Evolutionary conservation across 2,329 filamentous ascomycete genomes (phyloP).

Genomic region (Fusarium humuli): DNA sequence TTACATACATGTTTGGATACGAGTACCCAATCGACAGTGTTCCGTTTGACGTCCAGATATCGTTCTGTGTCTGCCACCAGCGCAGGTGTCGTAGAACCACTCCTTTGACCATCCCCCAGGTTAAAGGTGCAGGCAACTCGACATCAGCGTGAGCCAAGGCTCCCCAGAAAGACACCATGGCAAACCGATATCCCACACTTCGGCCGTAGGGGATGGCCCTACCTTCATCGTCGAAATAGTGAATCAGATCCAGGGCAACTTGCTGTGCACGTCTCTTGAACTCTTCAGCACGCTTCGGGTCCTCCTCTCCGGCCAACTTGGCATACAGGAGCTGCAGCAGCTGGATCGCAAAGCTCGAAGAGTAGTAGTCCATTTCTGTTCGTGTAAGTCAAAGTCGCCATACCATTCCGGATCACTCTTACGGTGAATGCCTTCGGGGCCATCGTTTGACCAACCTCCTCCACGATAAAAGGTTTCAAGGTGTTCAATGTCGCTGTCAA

Average conservation of each 20-base stretch:
- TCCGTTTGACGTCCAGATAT: constrained; percentile 80
- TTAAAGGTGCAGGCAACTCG: constrained; percentile 76
- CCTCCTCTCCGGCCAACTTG: constrained; percentile 74
- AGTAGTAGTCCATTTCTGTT: constrained; percentile 84
- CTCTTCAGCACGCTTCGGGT: constrained; percentile 73
- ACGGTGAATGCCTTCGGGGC: constrained; percentile 79
- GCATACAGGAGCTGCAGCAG: constrained; percentile 82
- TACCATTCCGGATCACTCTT: constrained; percentile 33
- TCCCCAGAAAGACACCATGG: constrained; percentile 87
- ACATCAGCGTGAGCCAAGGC: constrained; percentile 81
- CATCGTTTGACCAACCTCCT: constrained; percentile 85
- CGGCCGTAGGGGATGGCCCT: constrained; percentile 81
- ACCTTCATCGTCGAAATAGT: constrained; percentile 80
- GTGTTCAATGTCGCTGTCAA: constrained; percentile 81
- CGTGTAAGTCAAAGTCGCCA: constrained; percentile 9
- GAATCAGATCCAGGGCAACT: constrained; percentile 76
- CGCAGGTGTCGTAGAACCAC: constrained; percentile 78
- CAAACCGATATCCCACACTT: constrained; percentile 84
- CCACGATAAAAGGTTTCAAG: constrained; percentile 86
- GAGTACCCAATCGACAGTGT: constrained; percentile 82
- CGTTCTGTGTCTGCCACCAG: constrained; percentile 81
- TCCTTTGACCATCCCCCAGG: constrained; percentile 84
- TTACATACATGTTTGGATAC: constrained; percentile 79
- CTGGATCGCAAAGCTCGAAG: constrained; percentile 84
- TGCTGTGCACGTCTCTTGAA: constrained; percentile 75